Evolutionary conservation across 2,329 filamentous ascomycete species (phyloP), one percentile per base, ranked within the genome.

Genomic region (Magnaporthiopsis poae): DNA sequence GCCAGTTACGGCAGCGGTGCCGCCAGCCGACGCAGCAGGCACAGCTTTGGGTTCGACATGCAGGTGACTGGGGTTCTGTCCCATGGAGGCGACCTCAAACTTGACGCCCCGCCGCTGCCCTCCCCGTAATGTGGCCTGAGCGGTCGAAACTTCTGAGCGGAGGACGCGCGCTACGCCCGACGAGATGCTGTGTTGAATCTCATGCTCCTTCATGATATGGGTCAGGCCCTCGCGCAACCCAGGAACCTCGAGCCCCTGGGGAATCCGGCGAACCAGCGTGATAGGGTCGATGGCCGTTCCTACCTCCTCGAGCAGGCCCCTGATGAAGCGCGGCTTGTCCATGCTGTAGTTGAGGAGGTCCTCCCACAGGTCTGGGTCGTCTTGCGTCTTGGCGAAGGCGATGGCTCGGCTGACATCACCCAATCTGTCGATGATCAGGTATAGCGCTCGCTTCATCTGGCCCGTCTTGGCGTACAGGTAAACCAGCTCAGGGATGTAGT

Each of bases 271-370:
- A 7, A 99, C 91, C 3, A 99, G 85, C 21, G 89, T 90, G 69
- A 98, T 94, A 0, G 95, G 95, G 73, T 98, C 89, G 73, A 99
- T 95, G 1, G 92, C 87, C 0, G 93, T 98, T 52, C 95, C 95
- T 1, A 96, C 94, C 78, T 98, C 92, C 73, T 96, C 92, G 0
- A 99, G 85, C 3, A 99, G 81, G 0, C 91, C 93, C 15, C 91
- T 89, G 71, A 99, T 98, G 78, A 99, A 99, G 60, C 87, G 87
- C 0, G 95, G 95, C 74, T 97, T 96, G 78, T 97, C 92, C 95
- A 99, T 98, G 68, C 90, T 94, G 76, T 98, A 98, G 71, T 94
- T 88, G 7, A 99, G 85, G 9, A 99, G 82, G 73, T 98, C 93
- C 70, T 96, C 90, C 95, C 95, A 99, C 0, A 99, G 83, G 71